Evolutionary conservation across 1,284 basidiomycete species (phyloP), one percentile per base, ranked within the genome.

Genomic region (Cryptococcus sp.): DNA sequence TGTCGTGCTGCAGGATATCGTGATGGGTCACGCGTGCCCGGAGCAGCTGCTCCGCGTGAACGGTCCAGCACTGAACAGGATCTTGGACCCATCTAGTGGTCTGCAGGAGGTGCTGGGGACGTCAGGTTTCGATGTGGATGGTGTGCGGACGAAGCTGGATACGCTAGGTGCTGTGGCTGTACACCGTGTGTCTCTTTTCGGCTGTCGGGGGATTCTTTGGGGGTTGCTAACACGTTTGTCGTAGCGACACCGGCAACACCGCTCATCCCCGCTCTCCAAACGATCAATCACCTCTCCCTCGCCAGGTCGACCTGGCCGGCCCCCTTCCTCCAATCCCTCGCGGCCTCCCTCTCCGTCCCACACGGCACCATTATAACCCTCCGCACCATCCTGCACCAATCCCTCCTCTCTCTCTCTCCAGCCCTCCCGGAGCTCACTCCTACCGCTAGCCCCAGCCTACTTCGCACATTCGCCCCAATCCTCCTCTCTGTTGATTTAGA

Each of bases 1-100:
- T 11, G 67, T 75, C 44, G 73, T 76, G 0, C 64, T 78, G 5
- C 73, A 77, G 50, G 66, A 63, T 5, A 61, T 78, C 4, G 60
- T 76, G 2, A 55, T 71, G 7, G 66, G 70, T 39, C 63, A 69
- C 15, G 65, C 69, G 1, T 69, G 75, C 47, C 73, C 75, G 1
- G 62, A 67, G 20, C 52, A 68, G 2, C 53, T 75, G 0, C 56
- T 78, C 0, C 65, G 66, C 4, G 65, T 71, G 5, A 69, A 64
- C 42, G 63, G 62, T 6, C 46, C 44, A 5, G 57, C 54, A 1
- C 60, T 76, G 38, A 47, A 63, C 20, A 52, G 59, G 9, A 40
- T 77, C 1, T 57, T 77, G 8, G 62, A 66, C 21, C 63, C 68
- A 0, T 44, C 55, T 0, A 61, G 61, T 8, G 72, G 69, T 2